phyloP scores from a whole-genome alignment of 768 basidiomycete genomes.

The Collybiopsis luxurians region DNA sequence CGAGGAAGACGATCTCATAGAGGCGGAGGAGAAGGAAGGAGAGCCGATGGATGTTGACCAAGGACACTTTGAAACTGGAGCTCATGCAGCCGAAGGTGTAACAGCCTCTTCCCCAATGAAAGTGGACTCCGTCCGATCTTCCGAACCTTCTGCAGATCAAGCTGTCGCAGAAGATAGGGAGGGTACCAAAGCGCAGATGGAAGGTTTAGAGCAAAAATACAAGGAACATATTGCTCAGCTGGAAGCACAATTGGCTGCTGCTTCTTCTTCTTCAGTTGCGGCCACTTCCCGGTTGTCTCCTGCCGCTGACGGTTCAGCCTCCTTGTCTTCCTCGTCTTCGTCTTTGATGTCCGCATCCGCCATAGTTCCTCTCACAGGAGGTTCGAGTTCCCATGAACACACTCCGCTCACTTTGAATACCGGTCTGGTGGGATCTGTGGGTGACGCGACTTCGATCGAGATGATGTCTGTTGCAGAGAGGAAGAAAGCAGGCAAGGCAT shows the following conservation, averaged over 20 bases:
- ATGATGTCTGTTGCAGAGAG: slow-evolving; percentile 54
- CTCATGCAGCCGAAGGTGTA: background rate
- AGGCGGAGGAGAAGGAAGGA: background rate
- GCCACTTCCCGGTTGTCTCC: background rate
- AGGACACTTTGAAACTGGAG: background rate
- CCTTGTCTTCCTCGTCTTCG: background rate
- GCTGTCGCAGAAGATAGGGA: background rate
- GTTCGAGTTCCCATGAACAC: background rate
- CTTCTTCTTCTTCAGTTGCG: background rate
- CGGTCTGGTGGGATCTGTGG: background rate
- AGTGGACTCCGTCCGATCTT: background rate
- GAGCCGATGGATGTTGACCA: background rate
- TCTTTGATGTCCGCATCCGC: background rate
- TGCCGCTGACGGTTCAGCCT: background rate
- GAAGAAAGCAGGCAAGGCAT: slow-evolving; percentile 81
- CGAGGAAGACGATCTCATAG: background rate
- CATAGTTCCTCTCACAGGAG: background rate
- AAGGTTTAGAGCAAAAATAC: background rate
- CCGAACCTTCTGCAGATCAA: background rate
- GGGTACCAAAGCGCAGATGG: background rate
- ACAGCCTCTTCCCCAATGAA: background rate
- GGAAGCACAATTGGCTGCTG: slow-evolving; percentile 2
- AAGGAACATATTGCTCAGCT: slow-evolving; percentile 1
- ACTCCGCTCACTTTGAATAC: background rate
- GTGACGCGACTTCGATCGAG: slow-evolving; percentile 32